Evolutionary conservation across 108 stramenopile genomes (phyloP).

Genomic region (Skeletonema grethae): DNA sequence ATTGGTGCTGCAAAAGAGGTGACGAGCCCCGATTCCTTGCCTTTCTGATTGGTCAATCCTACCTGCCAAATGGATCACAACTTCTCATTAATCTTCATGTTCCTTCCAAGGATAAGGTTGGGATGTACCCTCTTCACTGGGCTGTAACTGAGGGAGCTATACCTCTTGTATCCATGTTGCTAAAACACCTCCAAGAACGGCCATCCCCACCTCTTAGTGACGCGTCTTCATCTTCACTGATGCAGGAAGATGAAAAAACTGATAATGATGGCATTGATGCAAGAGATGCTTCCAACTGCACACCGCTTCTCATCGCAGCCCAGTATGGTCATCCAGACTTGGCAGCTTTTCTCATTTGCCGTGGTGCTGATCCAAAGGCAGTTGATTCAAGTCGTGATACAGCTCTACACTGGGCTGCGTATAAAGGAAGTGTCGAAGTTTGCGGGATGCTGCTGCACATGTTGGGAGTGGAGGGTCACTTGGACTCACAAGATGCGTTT

Average conservation of each 20-base stretch:
- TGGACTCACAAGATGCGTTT: constrained; percentile 80
- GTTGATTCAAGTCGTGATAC: constrained; percentile 87
- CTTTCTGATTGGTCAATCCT: constrained; percentile 51
- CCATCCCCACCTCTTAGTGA: constrained; percentile 24
- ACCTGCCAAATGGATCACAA: constrained; percentile 30
- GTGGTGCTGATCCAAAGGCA: constrained; percentile 78
- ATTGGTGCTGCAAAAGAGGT: constrained; percentile 95
- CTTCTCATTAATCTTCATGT: constrained; percentile 52
- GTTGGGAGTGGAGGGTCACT: constrained; percentile 47
- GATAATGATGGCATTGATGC: constrained; percentile 51
- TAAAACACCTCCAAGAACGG: constrained; percentile 62
- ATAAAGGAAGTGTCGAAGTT: constrained; percentile 91
- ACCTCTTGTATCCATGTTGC: constrained; percentile 70
- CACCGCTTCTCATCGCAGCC: constrained; percentile 90
- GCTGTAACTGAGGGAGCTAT: constrained; percentile 91
- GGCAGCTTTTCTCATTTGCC: constrained; percentile 83
- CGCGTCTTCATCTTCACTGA: constrained; percentile 32
- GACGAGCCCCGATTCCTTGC: constrained; percentile 69
- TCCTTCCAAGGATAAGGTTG: constrained; percentile 72
- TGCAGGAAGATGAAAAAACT: constrained; percentile 17
- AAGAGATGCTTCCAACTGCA: constrained; percentile 80
- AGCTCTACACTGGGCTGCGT: constrained; percentile 96
- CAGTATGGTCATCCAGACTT: constrained; percentile 94
- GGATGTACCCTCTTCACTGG: constrained; percentile 97
- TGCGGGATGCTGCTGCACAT: constrained; percentile 87